Base-by-base conservation (phyloP, 176 grass and related monocot species). In the Calamus simplicifolius region DNA sequence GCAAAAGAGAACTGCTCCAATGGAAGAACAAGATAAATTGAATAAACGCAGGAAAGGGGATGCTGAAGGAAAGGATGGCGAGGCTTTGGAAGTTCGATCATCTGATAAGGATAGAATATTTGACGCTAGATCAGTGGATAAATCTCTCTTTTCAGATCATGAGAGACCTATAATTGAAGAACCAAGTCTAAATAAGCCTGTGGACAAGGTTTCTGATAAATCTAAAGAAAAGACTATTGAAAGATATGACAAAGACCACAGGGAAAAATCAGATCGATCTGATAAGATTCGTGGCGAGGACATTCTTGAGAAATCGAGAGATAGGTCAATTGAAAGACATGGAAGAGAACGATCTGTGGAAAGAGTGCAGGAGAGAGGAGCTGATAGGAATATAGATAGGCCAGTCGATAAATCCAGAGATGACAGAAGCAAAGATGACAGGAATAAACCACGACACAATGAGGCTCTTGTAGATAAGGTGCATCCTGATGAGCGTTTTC, bases 371-470 rank as follows among this genome's bases (percentile, higher is more conserved):
- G 87, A 90, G 18, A 85, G 84, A 79, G 71, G 58, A 49, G 75
- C 18, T 10, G 92, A 97, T 50, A 43, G 35, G 35, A 43, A 43
- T 43, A 43, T 43, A 43, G 35, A 43, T 12, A 86, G 85, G 63
- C 73, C 68, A 62, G 52, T 70, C 77, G 87, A 88, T 58, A 89
- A 89, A 80, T 77, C 63, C 69, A 80, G 83, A 72, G 86, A 91
- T 66, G 92, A 96, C 19, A 96, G 81, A 70, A 90, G 82, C 68
- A 98, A 98, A 71, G 87, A 91, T 71, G 87, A 92, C 57, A 82
- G 87, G 51, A 80, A 65, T 43, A 91, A 79, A 73, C 64, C 28
- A 30, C 87, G 81, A 74, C 82, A 92, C 58, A 58, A 55, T 76
- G 87, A 90, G 25, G 55, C 69, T 49, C 64, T 59, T 2, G 48